Percentiles rank a stretch among this genome's conserved stretches.
These are phyloP conservation scores for Lichtheimia ornata DNA, from an alignment of 371 early-diverging fungal genomes.

Conservation along the genomic window DNA sequence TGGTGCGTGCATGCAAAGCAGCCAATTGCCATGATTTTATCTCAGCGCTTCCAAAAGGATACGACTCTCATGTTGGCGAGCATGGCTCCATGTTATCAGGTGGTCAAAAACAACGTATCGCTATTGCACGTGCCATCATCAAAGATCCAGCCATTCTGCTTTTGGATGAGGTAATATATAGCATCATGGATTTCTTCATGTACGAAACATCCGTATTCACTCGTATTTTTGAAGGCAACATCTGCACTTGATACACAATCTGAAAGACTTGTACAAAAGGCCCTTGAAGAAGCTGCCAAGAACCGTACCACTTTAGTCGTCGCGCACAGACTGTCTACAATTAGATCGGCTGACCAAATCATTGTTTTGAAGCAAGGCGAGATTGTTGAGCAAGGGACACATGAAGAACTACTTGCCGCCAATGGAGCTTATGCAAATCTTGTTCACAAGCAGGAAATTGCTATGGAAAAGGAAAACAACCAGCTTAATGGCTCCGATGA, in stretches of 20 bases:
- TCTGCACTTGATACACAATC: slow-evolving; percentile 73
- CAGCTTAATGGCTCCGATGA: neutral
- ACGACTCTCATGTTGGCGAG: slow-evolving; percentile 70
- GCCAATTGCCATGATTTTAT: slow-evolving; percentile 82
- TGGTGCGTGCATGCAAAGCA: slow-evolving; percentile 59
- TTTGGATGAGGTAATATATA: slow-evolving; percentile 44
- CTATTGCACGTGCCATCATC: slow-evolving; percentile 80
- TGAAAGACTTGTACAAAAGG: slow-evolving; percentile 78
- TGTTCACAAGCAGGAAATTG: slow-evolving; percentile 52
- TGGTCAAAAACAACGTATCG: slow-evolving; percentile 72
- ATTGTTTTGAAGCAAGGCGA: slow-evolving; percentile 75
- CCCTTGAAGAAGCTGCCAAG: slow-evolving; percentile 67
- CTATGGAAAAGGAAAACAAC: slow-evolving; percentile 15
- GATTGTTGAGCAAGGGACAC: slow-evolving; percentile 68
- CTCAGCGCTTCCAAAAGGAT: slow-evolving; percentile 67
- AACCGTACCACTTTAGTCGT: slow-evolving; percentile 86
- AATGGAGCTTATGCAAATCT: slow-evolving; percentile 50
- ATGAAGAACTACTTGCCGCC: slow-evolving; percentile 48
- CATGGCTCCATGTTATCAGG: slow-evolving; percentile 72
- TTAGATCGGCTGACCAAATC: slow-evolving; percentile 79
- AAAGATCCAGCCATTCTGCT: slow-evolving; percentile 65
- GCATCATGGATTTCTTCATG: neutral
- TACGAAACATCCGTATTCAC: neutral
- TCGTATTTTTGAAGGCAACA: slow-evolving; percentile 55
- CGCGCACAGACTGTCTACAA: slow-evolving; percentile 81